These are phyloP conservation scores for Aspergillus sp. DNA, from an alignment of 2,329 filamentous ascomycete species.

Conservation along the genomic window DNA sequence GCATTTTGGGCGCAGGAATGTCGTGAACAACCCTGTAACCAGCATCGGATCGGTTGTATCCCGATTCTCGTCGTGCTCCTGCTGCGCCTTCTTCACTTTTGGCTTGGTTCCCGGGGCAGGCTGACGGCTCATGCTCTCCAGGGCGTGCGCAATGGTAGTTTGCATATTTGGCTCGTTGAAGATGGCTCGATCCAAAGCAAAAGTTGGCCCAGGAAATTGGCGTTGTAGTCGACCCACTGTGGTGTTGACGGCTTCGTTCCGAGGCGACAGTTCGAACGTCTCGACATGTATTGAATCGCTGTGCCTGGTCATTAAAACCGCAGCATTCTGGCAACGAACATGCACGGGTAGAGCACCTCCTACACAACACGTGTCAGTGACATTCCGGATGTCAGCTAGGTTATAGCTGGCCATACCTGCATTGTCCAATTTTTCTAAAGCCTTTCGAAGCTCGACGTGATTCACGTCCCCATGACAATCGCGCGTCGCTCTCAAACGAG, in stretches of 20 bases:
- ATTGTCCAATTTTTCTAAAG: conserved; percentile 7
- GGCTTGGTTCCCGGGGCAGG: conserved; percentile 36
- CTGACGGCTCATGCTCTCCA: conserved; percentile 43
- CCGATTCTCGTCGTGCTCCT: conserved; percentile 44
- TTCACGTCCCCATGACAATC: conserved; percentile 16
- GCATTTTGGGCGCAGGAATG: conserved; percentile 47
- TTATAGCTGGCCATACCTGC: conserved; percentile 12
- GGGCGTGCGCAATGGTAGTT: conserved; percentile 30
- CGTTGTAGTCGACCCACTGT: conserved; percentile 45
- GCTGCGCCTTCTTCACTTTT: conserved; percentile 42
- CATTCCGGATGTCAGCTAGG: not conserved
- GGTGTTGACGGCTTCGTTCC: conserved; percentile 39
- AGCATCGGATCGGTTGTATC: conserved; percentile 54
- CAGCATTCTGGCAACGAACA: conserved; percentile 51
- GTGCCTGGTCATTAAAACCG: conserved; percentile 42
- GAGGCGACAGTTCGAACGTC: conserved; percentile 51
- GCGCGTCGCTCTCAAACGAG: conserved; percentile 14
- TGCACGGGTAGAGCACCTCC: conserved; percentile 40
- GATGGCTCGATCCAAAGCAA: conserved; percentile 29
- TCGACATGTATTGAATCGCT: conserved; percentile 33
- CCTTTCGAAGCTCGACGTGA: conserved; percentile 12
- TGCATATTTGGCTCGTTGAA: conserved; percentile 29
- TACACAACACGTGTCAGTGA: conserved; percentile 12
- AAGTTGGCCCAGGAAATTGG: conserved; percentile 47
- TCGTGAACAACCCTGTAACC: conserved; percentile 55